phyloP scores from a whole-genome alignment of 2,329 filamentous ascomycete genomes.

The Dactylella cylindrospora region DNA sequence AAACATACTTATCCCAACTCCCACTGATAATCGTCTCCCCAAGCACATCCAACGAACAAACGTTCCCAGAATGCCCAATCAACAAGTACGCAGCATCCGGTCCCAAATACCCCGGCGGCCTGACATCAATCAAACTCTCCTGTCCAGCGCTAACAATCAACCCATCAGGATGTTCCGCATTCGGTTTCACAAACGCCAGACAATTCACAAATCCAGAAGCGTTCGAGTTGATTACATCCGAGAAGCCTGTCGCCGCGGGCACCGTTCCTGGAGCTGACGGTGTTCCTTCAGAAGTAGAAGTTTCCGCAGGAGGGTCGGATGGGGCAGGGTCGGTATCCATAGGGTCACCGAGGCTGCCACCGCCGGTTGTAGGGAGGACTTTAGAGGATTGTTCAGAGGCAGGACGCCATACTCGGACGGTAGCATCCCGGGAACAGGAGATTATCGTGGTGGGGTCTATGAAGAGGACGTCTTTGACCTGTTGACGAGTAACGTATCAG shows the following conservation, averaged over 20 bases:
- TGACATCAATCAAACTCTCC: constrained; percentile 89
- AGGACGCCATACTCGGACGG: constrained; percentile 77
- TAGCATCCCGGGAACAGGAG: constrained; percentile 88
- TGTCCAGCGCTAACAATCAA: constrained; percentile 84
- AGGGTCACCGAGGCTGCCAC: constrained; percentile 44
- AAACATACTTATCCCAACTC: constrained; percentile 77
- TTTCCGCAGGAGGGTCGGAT: not conserved
- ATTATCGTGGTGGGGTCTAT: constrained; percentile 71
- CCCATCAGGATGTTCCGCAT: constrained; percentile 64
- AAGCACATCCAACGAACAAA: constrained; percentile 81
- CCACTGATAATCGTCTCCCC: constrained; percentile 81
- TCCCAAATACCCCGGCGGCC: constrained; percentile 64
- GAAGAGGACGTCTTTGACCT: constrained; percentile 87
- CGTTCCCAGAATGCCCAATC: constrained; percentile 81
- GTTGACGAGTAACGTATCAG: no score
- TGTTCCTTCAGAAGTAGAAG: constrained; percentile 8
- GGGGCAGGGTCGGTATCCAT: constrained; percentile 32
- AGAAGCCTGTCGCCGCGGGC: constrained; percentile 68
- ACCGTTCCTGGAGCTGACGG: not conserved
- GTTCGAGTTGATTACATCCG: constrained; percentile 74
- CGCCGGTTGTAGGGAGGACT: not conserved
- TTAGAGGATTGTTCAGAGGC: not conserved
- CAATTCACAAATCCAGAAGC: constrained; percentile 86
- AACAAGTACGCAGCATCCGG: constrained; percentile 78
- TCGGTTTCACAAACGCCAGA: constrained; percentile 73